Evolutionary conservation across 2,329 filamentous ascomycete genomes (phyloP).

Genomic region (Monosporascus sp.): DNA sequence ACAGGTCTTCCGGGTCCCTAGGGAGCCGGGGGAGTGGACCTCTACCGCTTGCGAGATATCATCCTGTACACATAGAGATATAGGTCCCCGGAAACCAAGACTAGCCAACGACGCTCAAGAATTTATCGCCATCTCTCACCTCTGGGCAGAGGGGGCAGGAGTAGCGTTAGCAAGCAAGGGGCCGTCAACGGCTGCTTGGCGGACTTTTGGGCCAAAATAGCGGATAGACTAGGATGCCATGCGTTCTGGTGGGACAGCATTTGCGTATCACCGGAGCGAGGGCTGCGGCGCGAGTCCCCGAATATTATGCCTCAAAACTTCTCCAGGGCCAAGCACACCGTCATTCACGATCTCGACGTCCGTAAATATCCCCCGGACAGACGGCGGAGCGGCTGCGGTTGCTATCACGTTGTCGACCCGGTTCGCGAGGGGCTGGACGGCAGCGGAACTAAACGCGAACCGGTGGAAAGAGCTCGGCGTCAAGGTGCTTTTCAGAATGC

Average conservation of each 20-base stretch:
- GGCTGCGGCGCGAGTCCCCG: constrained; percentile 8
- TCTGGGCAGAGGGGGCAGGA: constrained; percentile 6
- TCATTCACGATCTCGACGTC: constrained; percentile 9
- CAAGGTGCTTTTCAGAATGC: constrained; percentile 5
- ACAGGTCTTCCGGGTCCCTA: neutral
- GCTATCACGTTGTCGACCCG: constrained; percentile 7
- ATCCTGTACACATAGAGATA: neutral
- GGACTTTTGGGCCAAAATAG: constrained; percentile 15
- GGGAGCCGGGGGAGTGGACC: neutral
- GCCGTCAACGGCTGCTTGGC: constrained; percentile 22
- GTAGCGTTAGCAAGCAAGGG: constrained; percentile 11
- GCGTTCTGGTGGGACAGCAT: constrained; percentile 28
- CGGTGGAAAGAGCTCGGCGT: neutral
- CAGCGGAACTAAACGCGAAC: constrained; percentile 3
- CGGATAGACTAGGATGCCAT: constrained; percentile 8
- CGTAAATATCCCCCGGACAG: constrained; percentile 2
- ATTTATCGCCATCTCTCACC: constrained; percentile 6
- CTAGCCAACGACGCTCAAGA: neutral
- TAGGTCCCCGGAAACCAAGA: neutral
- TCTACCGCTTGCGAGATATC: neutral
- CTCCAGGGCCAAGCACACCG: constrained; percentile 2
- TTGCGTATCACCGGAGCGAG: constrained; percentile 15
- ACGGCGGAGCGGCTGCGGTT: constrained; percentile 1
- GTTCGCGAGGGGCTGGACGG: constrained; percentile 9
- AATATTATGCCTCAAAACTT: constrained; percentile 7